Conservation (phyloP, 208 protist species). For the Strigomonas culicis region DNA sequence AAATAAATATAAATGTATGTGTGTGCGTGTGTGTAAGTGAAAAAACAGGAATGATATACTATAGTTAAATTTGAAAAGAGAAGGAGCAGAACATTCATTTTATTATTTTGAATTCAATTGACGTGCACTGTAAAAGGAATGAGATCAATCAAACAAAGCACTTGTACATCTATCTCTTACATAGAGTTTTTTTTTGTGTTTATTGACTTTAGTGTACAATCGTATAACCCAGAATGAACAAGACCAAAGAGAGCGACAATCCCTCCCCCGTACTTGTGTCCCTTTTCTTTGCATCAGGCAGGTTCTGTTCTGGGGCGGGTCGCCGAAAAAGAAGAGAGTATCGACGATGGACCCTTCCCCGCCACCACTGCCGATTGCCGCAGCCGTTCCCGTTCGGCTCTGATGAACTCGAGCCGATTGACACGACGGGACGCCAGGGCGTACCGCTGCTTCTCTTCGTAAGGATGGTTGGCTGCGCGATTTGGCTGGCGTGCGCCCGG, state of each 20-base stretch:
- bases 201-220: neutral
- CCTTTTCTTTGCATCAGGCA: no score
- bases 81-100: neutral
- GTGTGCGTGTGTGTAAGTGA: conserved; percentile 5
- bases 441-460: neutral
- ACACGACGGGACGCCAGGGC: neutral
- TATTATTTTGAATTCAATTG: neutral
- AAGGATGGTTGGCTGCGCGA: no score
- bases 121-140: neutral
- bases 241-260: no score
- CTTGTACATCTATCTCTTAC: neutral
- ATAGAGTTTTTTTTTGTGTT: neutral
- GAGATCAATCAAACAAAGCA: neutral
- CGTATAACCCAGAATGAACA: neutral
- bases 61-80: neutral
- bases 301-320: no score
- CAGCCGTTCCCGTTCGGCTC: conserved; percentile 8
- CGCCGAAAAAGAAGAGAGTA: no score
- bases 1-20: neutral
- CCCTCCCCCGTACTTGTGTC: no score
- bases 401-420: conserved; percentile 9
- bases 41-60: conserved; percentile 4
- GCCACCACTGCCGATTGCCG: neutral
- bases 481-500: no score
- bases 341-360: no score